Evolutionary conservation across 1,284 basidiomycete genomes (phyloP).

Genomic region (Apiotrichum gamsii): DNA sequence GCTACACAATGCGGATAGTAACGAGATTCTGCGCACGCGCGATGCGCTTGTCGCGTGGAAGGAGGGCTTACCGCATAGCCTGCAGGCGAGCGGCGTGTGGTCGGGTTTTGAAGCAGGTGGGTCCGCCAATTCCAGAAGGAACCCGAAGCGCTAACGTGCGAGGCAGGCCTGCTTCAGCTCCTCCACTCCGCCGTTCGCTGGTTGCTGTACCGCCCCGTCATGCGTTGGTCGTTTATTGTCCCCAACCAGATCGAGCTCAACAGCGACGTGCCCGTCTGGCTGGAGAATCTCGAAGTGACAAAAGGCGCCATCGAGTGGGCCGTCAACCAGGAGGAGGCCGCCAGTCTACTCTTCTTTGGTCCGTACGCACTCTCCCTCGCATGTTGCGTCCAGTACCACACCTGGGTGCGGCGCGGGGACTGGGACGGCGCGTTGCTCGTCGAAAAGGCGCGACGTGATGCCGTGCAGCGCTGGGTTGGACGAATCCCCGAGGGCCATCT

Average conservation of each 20-base stretch:
- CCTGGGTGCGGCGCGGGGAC: constrained; percentile 26
- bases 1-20: constrained; percentile 8
- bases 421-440: constrained; percentile 27
- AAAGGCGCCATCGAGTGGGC: constrained; percentile 23
- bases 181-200: constrained; percentile 17
- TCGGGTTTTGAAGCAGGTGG: constrained; percentile 19
- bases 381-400: constrained; percentile 19
- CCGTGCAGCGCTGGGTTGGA: constrained; percentile 16
- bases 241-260: constrained; percentile 18
- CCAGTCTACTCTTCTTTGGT: constrained; percentile 21
- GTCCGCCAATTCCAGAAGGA: not conserved
- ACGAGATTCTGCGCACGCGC: constrained; percentile 12
- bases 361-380: constrained; percentile 22
- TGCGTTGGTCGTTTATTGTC: constrained; percentile 31
- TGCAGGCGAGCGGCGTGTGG: constrained; percentile 15
- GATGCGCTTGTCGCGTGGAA: constrained; percentile 20
- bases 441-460: constrained; percentile 18
- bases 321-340: constrained; percentile 20
- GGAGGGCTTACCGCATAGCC: constrained; percentile 6
- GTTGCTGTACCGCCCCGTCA: constrained; percentile 27
- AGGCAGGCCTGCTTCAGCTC: constrained; percentile 22
- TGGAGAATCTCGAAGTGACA: constrained; percentile 14
- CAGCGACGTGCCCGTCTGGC: constrained; percentile 22
- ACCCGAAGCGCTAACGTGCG: not conserved
- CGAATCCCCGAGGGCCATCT: constrained; percentile 13